Evolutionary conservation across 495 filamentous ascomycete species (phyloP).

Genomic region (Tuber microsphaerosporum): DNA sequence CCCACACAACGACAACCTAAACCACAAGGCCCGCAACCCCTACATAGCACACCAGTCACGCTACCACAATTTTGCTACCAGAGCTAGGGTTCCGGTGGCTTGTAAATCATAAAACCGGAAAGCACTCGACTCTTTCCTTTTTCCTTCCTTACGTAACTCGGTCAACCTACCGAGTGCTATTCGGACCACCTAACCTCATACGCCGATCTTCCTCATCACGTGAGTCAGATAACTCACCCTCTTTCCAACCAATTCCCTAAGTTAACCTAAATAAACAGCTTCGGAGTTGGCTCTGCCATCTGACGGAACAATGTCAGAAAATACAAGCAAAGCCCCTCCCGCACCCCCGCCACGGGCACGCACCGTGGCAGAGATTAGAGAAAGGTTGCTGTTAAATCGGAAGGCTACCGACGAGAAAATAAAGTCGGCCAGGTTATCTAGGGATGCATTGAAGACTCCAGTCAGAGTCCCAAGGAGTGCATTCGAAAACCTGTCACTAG

Average conservation of each 20-base stretch:
- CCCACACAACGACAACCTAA: neutral
- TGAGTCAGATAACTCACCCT: neutral
- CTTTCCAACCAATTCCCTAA: neutral
- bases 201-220: neutral
- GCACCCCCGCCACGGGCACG: neutral
- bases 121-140: neutral
- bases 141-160: conserved; percentile 1
- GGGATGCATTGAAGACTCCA: conserved; percentile 6
- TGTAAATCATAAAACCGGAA: neutral
- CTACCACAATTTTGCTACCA: neutral
- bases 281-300: neutral
- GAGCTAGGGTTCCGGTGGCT: neutral
- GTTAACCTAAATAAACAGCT: neutral
- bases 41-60: neutral
- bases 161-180: neutral
- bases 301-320: neutral
- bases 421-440: neutral
- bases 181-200: neutral
- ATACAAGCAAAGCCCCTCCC: neutral
- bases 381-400: conserved; percentile 7
- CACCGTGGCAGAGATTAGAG: neutral
- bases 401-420: conserved; percentile 1
- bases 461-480: neutral
- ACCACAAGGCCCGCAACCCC: neutral
- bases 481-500: conserved; percentile 2